phyloP scores from a whole-genome alignment of 208 protist species.

The Trypanosoma congolense region DNA sequence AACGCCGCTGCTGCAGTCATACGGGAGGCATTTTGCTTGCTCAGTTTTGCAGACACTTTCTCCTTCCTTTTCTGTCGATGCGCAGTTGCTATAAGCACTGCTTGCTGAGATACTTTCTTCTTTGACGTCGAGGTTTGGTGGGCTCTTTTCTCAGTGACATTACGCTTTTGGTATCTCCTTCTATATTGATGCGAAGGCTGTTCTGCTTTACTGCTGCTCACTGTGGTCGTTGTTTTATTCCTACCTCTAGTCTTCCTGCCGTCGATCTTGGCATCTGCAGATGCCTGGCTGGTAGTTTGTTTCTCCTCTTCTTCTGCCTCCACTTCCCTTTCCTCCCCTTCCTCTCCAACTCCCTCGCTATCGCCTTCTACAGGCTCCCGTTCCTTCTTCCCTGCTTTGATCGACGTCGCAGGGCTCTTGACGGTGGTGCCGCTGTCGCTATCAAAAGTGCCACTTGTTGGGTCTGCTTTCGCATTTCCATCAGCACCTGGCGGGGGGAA shows the following conservation, averaged over 20 bases:
- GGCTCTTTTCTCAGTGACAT: slow-evolving; percentile 1
- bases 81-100: too few relatives aligned
- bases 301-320: slow-evolving; percentile 16
- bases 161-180: slow-evolving; percentile 4
- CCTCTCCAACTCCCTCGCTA: slow-evolving; percentile 1
- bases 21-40: slow-evolving; percentile 8
- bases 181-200: too few relatives aligned
- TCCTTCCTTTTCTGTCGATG: too few relatives aligned
- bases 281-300: slow-evolving; percentile 4
- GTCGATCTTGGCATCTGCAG: slow-evolving; percentile 1
- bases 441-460: too few relatives aligned
- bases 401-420: too few relatives aligned
- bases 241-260: slow-evolving; percentile 4
- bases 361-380: not conserved
- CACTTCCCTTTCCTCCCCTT: slow-evolving; percentile 21
- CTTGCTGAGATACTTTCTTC: too few relatives aligned
- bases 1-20: slow-evolving; percentile 3
- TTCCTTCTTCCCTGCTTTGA: not conserved
- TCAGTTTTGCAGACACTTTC: slow-evolving; percentile 16
- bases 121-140: not conserved
- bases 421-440: too few relatives aligned
- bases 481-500: too few relatives aligned
- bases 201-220: slow-evolving; percentile 7
- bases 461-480: too few relatives aligned
- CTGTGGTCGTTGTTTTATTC: slow-evolving; percentile 2